Evolutionary conservation across 1,139 yeast species (phyloP).

Genomic region (Zhuliangozyma parablackwelliae): DNA sequence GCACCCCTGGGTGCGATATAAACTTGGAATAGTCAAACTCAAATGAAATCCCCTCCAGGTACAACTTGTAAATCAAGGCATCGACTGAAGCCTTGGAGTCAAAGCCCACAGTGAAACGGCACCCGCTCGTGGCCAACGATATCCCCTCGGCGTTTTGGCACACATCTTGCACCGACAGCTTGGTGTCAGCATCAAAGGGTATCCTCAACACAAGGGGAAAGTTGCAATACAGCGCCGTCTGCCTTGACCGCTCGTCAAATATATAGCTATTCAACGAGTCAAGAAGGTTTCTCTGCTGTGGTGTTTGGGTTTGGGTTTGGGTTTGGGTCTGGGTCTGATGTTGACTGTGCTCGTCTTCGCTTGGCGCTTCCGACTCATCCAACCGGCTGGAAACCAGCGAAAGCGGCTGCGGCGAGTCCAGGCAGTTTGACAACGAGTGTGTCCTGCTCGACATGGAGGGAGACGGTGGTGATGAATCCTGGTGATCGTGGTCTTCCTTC

Average conservation of each 20-base stretch:
- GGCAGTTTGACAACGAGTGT: slow-evolving; percentile 5
- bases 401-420: slow-evolving; percentile 4
- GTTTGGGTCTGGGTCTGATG: no score
- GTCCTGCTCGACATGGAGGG: slow-evolving; percentile 5
- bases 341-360: no score
- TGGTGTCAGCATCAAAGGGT: background rate
- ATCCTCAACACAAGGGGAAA: slow-evolving; percentile 11
- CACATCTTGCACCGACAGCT: background rate
- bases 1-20: slow-evolving; percentile 61
- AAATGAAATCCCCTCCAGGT: slow-evolving; percentile 5
- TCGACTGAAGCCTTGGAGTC: slow-evolving; percentile 9
- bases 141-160: slow-evolving; percentile 3
- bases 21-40: slow-evolving; percentile 35
- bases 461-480: slow-evolving; percentile 2
- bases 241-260: background rate
- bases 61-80: slow-evolving; percentile 8
- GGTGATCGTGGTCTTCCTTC: no score
- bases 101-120: slow-evolving; percentile 6
- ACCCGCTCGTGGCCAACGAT: slow-evolving; percentile 1
- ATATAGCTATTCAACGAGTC: background rate
- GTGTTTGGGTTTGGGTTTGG: no score
- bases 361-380: no score
- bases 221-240: slow-evolving; percentile 2
- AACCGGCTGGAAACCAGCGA: slow-evolving; percentile 7
- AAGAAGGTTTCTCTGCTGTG: no score